phyloP scores from a whole-genome alignment of 2,329 filamentous ascomycete species.

The Ascochyta clinopodiicola region DNA sequence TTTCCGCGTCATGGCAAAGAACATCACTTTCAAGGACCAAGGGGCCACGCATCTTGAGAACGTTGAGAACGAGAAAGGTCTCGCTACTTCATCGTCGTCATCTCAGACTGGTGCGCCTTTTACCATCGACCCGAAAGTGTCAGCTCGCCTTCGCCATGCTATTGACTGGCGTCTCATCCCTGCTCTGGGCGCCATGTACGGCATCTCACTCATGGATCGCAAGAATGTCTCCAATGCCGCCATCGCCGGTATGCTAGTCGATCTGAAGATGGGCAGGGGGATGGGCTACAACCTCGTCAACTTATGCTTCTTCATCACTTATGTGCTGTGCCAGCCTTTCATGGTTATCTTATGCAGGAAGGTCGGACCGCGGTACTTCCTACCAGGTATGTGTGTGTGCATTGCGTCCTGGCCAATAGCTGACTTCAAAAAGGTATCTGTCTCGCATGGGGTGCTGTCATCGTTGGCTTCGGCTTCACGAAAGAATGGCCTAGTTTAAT shows the following conservation, averaged over 20 bases:
- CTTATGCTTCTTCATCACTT: slow-evolving; percentile 37
- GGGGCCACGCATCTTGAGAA: slow-evolving; percentile 25
- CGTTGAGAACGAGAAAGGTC: slow-evolving; percentile 29
- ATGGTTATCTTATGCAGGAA: slow-evolving; percentile 30
- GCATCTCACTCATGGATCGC: slow-evolving; percentile 36
- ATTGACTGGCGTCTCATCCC: slow-evolving; percentile 36
- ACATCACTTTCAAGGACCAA: slow-evolving; percentile 23
- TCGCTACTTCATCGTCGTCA: slow-evolving; percentile 16
- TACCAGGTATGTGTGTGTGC: slow-evolving; percentile 14
- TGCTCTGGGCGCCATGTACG: slow-evolving; percentile 33
- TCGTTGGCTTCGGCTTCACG: slow-evolving; percentile 34
- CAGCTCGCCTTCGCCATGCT: slow-evolving; percentile 28
- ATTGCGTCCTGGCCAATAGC: accelerated
- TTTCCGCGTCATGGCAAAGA: slow-evolving; percentile 17
- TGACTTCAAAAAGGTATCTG: slow-evolving; percentile 18
- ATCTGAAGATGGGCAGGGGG: slow-evolving; percentile 27
- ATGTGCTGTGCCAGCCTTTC: slow-evolving; percentile 32
- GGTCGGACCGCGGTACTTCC: slow-evolving; percentile 29
- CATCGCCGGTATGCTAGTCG: slow-evolving; percentile 33
- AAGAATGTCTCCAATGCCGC: slow-evolving; percentile 37
- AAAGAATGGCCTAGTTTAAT: slow-evolving; percentile 30
- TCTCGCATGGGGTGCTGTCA: slow-evolving; percentile 30
- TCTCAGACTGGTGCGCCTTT: slow-evolving; percentile 15
- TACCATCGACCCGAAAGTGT: slow-evolving; percentile 25
- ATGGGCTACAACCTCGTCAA: slow-evolving; percentile 33